Evolutionary conservation across 2,329 filamentous ascomycete genomes (phyloP).

Genomic region (Apiospora marii): DNA sequence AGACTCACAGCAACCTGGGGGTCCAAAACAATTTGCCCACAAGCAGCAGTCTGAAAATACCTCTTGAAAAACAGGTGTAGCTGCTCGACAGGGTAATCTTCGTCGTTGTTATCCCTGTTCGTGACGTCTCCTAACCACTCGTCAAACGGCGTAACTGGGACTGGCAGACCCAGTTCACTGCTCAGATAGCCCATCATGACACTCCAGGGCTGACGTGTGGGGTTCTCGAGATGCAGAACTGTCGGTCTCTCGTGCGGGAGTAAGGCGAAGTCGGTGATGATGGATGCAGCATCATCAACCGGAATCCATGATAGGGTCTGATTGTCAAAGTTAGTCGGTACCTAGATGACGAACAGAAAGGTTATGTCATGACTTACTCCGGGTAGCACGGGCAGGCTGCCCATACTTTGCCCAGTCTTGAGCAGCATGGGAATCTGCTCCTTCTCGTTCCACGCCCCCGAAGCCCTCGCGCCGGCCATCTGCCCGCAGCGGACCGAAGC

Average conservation of each 20-base stretch:
- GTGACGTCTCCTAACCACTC: slow-evolving; percentile 2
- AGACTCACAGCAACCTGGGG: slow-evolving; percentile 29
- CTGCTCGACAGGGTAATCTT: slow-evolving; percentile 33
- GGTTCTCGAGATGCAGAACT: not conserved
- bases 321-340: not conserved
- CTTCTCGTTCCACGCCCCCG: slow-evolving; percentile 32
- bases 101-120: slow-evolving; percentile 30
- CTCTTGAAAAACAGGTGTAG: slow-evolving; percentile 31
- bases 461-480: slow-evolving; percentile 31
- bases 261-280: not conserved
- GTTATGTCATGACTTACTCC: not conserved
- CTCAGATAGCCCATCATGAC: not conserved
- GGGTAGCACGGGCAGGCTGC: slow-evolving; percentile 29
- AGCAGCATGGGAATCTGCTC: slow-evolving; percentile 36
- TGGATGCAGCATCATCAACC: not conserved
- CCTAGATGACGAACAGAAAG: no score
- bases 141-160: not conserved
- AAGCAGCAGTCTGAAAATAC: slow-evolving; percentile 28
- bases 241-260: not conserved
- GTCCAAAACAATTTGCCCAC: slow-evolving; percentile 31
- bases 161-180: not conserved
- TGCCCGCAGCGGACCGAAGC: slow-evolving; percentile 33
- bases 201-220: not conserved
- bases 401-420: slow-evolving; percentile 30
- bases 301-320: not conserved